phyloP scores from a whole-genome alignment of 495 filamentous ascomycete genomes.

The Astrothelium subdiscretum region DNA sequence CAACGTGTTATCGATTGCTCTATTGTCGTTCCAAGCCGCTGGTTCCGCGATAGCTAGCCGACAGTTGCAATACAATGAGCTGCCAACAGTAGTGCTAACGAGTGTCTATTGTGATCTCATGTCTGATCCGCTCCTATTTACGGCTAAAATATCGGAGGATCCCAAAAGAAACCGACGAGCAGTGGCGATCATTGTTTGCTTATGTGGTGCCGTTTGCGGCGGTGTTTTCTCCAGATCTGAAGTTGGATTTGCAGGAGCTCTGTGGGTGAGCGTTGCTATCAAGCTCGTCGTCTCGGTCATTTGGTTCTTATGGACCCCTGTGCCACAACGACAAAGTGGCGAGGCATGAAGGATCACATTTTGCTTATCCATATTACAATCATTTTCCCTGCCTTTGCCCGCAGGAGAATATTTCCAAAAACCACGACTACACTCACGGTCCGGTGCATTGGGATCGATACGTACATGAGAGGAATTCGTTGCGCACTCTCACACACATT shows the following conservation, averaged over 20 bases:
- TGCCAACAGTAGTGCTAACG: conserved; percentile 61
- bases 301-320: neutral
- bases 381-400: too few species aligned
- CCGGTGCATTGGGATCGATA: neutral
- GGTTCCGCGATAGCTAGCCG: conserved; percentile 60
- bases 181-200: conserved; percentile 44
- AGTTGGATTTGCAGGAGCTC: conserved; percentile 46
- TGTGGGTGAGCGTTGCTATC: conserved; percentile 36
- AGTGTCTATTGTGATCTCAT: conserved; percentile 63
- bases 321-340: neutral
- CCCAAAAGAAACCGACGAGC: conserved; percentile 47
- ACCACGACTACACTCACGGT: neutral
- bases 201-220: conserved; percentile 48
- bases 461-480: neutral
- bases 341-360: neutral
- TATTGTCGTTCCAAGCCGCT: conserved; percentile 58
- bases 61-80: conserved; percentile 46
- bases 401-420: neutral
- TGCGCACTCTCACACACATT: neutral
- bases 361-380: neutral
- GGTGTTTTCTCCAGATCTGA: conserved; percentile 45
- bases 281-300: neutral
- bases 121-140: conserved; percentile 46
- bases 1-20: conserved; percentile 46
- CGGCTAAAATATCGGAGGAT: conserved; percentile 29